These are phyloP conservation scores for Taphrina communis DNA, from an alignment of 1,139 yeast genomes.

Conservation along the genomic window DNA sequence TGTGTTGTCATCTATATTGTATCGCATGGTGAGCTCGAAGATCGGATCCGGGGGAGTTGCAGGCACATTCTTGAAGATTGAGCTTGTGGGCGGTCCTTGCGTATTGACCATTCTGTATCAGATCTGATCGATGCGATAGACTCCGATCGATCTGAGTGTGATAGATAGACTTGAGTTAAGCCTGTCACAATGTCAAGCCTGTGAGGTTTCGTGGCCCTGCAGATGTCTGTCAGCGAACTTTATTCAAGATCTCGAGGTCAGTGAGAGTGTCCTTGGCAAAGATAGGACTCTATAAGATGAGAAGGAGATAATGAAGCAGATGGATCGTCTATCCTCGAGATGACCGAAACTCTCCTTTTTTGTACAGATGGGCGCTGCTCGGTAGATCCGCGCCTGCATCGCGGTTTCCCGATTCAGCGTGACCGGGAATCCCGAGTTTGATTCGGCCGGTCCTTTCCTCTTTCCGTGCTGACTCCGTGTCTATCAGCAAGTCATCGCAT, in stretches of 20 bases:
- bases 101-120: conserved; percentile 39
- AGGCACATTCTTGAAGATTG: conserved; percentile 46
- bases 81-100: conserved; percentile 47
- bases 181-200: no score
- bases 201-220: no score
- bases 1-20: conserved; percentile 56
- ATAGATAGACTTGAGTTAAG: no score
- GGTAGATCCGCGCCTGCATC: neutral
- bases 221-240: no score
- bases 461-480: no score
- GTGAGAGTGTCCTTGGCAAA: neutral
- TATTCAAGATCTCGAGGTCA: no score
- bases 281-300: neutral
- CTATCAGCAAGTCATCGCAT: neutral
- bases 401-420: neutral
- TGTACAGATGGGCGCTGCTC: neutral
- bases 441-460: no score
- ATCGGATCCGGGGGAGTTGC: conserved; percentile 55
- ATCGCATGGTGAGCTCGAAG: conserved; percentile 81
- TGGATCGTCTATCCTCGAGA: neutral
- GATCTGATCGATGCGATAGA: neutral
- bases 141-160: no score
- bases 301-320: neutral
- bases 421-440: neutral
- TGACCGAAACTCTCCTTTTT: neutral